Base-by-base conservation (phyloP, 2,329 filamentous ascomycete species). In the Parascedosporium putredinis region DNA sequence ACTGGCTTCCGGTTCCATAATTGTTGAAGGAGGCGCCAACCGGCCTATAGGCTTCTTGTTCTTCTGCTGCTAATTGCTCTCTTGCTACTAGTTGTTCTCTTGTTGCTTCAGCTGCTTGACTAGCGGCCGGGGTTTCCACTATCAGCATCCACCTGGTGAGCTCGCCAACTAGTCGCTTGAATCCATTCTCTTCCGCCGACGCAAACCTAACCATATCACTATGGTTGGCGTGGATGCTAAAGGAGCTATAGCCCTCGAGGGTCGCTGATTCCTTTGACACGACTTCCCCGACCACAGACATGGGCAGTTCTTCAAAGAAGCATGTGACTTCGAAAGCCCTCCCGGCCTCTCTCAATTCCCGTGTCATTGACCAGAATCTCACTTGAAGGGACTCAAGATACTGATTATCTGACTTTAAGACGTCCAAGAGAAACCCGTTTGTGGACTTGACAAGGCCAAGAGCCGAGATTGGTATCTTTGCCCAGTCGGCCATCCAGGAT, bases 221-320 rank as follows among this genome's bases (percentile, higher is more conserved):
- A 42, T 67, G 64, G 47, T 67, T 54, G 25, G 57, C 57, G 24
- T 60, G 59, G 36, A 67, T 63, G 16, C 36, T 56, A n/a, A 60
- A 48, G 1, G 55, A 20, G 24, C 50, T 55, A 44, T 62, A 61
- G 10, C 59, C 60, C 18, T 58, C 57, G 7, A 67, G 24, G 4
- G 53, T 60, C 1, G 62, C 62, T 1, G 61, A 67, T 3, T 59
- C 51, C 42, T 59, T 62, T 2, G 59, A 54, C 3, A 64, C 58
- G 4, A 64, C 55, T 31, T 31, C 27, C 10, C 58, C 58, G 33
- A 60, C 27, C 3, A 16, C 48, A 14, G 53, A 49, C n/a, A 63
- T 18, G 7, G 61, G 59, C 9, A 66, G 53, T 51, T 66, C 63
- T 55, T 68, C 64, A 29, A 58, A 64, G 53, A 67, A 67, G 51